Evolutionary conservation across 1,284 basidiomycete species (phyloP).

Genomic region (Cryptococcus sp.): DNA sequence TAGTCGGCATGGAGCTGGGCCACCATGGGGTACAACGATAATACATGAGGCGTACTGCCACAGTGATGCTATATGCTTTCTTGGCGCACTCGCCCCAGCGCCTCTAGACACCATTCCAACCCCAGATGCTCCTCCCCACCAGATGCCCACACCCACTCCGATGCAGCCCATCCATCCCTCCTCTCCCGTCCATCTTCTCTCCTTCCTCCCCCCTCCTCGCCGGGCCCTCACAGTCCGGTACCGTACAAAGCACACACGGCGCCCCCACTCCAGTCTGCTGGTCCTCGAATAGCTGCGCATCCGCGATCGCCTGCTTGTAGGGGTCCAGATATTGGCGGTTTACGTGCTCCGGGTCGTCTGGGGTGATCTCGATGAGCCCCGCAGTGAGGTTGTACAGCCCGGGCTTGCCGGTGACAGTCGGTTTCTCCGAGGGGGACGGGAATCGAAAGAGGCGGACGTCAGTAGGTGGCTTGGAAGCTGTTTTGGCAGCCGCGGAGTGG

Average conservation of each 20-base stretch:
- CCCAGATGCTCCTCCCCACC: constrained; percentile 43
- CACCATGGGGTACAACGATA: no score
- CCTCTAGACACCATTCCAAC: constrained; percentile 31
- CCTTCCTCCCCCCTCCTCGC: constrained; percentile 44
- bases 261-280: constrained; percentile 22
- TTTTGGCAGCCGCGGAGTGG: background rate
- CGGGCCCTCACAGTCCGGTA: constrained; percentile 49
- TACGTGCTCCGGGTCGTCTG: constrained; percentile 2
- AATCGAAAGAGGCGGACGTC: constrained; percentile 46
- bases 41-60: no score
- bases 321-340: constrained; percentile 29
- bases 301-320: constrained; percentile 33
- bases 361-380: constrained; percentile 39
- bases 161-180: constrained; percentile 42
- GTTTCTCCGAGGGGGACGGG: constrained; percentile 30
- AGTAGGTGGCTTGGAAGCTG: constrained; percentile 33
- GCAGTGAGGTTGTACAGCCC: constrained; percentile 29
- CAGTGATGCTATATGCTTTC: no score
- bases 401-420: background rate
- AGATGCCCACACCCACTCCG: constrained; percentile 45
- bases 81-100: no score
- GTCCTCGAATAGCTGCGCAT: constrained; percentile 34
- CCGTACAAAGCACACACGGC: constrained; percentile 42
- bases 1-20: no score
- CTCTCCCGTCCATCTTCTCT: constrained; percentile 45